A percentile compares a stretch with the other conserved stretches of the same genome.
These are phyloP conservation scores for Sphagnurus paluster DNA, from an alignment of 1,284 basidiomycete species.

Conservation along the genomic window DNA sequence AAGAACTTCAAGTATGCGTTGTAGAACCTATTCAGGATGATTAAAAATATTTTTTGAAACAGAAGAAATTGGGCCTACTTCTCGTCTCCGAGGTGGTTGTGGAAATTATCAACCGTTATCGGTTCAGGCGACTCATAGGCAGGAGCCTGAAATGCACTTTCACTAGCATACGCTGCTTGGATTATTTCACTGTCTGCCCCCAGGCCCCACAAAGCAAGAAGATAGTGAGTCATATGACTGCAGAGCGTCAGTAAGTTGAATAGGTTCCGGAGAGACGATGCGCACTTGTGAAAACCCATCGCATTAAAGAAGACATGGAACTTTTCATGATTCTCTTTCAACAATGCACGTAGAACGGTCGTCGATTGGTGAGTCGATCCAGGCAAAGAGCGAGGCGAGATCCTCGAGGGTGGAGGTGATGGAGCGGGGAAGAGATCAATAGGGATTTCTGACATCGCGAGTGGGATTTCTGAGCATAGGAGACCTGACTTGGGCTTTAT, in stretches of 20 bases:
- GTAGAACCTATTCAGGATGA: conserved; percentile 30
- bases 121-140: conserved; percentile 32
- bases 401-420: conserved; percentile 15
- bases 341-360: conserved; percentile 28
- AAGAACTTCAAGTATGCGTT: conserved; percentile 61
- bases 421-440: conserved; percentile 10
- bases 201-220: conserved; percentile 50
- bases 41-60: not conserved
- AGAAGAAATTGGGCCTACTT: conserved; percentile 27
- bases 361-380: conserved; percentile 35
- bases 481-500: too few species aligned
- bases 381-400: conserved; percentile 22
- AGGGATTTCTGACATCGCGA: not conserved
- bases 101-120: conserved; percentile 35
- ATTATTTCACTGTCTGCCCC: conserved; percentile 36
- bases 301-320: conserved; percentile 49
- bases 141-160: conserved; percentile 30
- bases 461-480: too few species aligned
- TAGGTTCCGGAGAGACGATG: not conserved
- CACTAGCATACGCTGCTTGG: conserved; percentile 37
- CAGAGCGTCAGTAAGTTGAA: not conserved
- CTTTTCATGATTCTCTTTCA: conserved; percentile 42
- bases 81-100: conserved; percentile 39
- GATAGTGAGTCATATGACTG: conserved; percentile 32
- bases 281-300: conserved; percentile 44